Evolutionary conservation across 2,329 filamentous ascomycete genomes (phyloP).

Genomic region (Daldinia sp.): DNA sequence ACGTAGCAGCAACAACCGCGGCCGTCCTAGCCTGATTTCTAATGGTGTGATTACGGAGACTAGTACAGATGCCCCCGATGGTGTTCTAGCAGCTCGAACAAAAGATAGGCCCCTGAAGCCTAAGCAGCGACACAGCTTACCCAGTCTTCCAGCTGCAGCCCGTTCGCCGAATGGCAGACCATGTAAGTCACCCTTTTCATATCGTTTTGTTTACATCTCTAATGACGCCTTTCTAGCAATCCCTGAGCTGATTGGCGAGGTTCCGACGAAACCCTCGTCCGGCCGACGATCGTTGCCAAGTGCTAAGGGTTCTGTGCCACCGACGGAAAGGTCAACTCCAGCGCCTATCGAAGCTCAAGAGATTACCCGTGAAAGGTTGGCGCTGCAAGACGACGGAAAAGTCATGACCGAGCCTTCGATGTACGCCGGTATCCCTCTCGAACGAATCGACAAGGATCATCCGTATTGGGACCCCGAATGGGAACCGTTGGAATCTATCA

Average conservation of each 20-base stretch:
- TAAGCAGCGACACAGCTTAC: conserved; percentile 50
- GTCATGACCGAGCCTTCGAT: conserved; percentile 65
- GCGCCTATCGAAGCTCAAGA: conserved; percentile 47
- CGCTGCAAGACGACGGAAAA: conserved; percentile 62
- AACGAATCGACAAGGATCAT: conserved; percentile 62
- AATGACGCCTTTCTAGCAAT: conserved; percentile 38
- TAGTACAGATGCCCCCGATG: conserved; percentile 23
- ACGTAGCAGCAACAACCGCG: conserved; percentile 36
- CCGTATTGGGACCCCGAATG: conserved; percentile 69
- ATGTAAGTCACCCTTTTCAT: conserved; percentile 20
- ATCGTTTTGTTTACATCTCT: conserved; percentile 23
- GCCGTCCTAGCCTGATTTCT: conserved; percentile 25
- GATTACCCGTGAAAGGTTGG: conserved; percentile 61
- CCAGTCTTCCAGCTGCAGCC: conserved; percentile 42
- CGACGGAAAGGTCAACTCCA: conserved; percentile 42
- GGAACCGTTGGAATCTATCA: conserved; percentile 59
- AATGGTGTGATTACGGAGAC: conserved; percentile 38
- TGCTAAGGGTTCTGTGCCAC: conserved; percentile 44
- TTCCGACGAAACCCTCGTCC: conserved; percentile 47
- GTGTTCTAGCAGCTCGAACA: conserved; percentile 15
- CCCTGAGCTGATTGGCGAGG: conserved; percentile 38
- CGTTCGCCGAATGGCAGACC: conserved; percentile 38
- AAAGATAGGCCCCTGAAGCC: conserved; percentile 46
- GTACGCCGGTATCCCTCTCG: conserved; percentile 65
- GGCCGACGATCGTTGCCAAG: conserved; percentile 51